phyloP scores from a whole-genome alignment of 208 protist species.

The Leishmania braziliensis region DNA sequence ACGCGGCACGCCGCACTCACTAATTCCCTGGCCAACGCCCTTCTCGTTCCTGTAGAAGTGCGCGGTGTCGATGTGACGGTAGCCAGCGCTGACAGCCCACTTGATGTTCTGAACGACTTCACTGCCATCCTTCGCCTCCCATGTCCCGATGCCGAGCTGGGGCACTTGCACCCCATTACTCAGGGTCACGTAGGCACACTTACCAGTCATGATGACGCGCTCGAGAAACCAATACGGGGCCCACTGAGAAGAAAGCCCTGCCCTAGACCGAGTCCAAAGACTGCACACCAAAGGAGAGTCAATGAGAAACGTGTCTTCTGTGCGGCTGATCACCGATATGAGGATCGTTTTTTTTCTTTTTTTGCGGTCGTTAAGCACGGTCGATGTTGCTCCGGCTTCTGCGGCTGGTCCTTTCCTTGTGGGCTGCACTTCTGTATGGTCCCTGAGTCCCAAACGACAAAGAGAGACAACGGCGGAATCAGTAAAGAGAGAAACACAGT shows the following conservation, averaged over 20 bases:
- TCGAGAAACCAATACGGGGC: neutral
- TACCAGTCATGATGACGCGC: slow-evolving; percentile 14
- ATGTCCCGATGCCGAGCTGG: slow-evolving; percentile 83
- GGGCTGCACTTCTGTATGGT: neutral
- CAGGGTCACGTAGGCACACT: slow-evolving; percentile 42
- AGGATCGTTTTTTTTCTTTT: too few relatives aligned
- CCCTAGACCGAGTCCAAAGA: neutral
- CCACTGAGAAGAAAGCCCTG: neutral
- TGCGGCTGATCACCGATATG: neutral
- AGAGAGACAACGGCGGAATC: neutral
- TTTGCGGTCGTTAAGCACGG: neutral
- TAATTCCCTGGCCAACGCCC: slow-evolving; percentile 52
- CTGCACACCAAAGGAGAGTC: neutral
- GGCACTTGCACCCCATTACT: slow-evolving; percentile 76
- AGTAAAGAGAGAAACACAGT: neutral
- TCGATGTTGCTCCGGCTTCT: neutral
- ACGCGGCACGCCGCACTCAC: slow-evolving; percentile 66
- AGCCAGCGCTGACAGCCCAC: slow-evolving; percentile 70
- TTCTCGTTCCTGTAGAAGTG: slow-evolving; percentile 85
- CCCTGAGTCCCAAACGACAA: neutral
- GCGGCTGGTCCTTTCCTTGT: neutral
- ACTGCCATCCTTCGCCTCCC: slow-evolving; percentile 47
- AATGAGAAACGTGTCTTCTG: neutral
- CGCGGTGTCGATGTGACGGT: slow-evolving; percentile 90
- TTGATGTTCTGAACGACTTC: slow-evolving; percentile 50